Base-by-base conservation (phyloP, 2,329 filamentous ascomycete species). In the Penicillium brasilianum region DNA sequence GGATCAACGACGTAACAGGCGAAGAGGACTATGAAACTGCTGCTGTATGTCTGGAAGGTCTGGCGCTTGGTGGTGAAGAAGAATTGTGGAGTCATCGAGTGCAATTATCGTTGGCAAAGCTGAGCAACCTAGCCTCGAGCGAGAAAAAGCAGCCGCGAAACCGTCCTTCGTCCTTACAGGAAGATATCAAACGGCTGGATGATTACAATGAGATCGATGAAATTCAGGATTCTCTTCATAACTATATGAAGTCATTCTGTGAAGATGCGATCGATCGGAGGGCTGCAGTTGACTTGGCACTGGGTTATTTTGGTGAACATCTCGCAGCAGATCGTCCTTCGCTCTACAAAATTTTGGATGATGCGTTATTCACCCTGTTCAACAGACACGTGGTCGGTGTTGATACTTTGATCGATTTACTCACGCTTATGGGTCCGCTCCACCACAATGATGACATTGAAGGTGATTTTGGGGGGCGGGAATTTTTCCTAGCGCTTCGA, bases 41-140 rank as follows among this genome's bases (percentile, higher is more conserved):
- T 11, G 88, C 90, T 5, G 80, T 87, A 44, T 90, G 88, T 0
- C 83, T 99, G 50, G 81, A 90, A 46, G 81, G 86, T 8, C 83
- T 93, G 20, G 93, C 91, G 0, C 80, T 89, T 20, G 83, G 84
- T 53, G 86, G 87, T 57, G 93, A 97, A 75, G 85, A 87, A 55
- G 90, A 93, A 69, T 79, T 95, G 4, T 98, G 94, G 94, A 92
- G 88, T 78, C 96, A 96, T 80, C 95, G 96, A 76, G 91, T 97
- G 36, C 90, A 98, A 77, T 81, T 98, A 28, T 96, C 92, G 61
- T 83, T 99, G 41, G 90, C 91, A 37, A 98, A 97, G 77, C 83
- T 99, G 50, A 86, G 89, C 16, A 83, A 88, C 57, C 78, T 97
- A 66, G 91, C 91, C 16, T 86, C 88, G 41, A 82, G 76, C 58